Base-by-base conservation (phyloP, 495 filamentous ascomycete genomes). In the Podospora comata region DNA sequence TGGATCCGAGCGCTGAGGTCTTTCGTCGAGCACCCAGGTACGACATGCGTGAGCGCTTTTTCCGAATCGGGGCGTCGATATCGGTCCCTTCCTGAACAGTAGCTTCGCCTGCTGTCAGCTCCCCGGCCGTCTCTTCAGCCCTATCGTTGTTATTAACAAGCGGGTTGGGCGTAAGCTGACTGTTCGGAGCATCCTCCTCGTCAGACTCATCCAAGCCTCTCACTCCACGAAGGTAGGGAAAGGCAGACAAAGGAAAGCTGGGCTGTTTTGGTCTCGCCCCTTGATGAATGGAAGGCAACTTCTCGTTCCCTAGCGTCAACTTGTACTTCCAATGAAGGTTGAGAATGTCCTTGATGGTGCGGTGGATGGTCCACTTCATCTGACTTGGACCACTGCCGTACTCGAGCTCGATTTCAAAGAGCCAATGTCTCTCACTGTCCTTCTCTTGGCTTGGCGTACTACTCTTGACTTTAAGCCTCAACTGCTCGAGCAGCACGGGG, bases 341-440 rank as follows among this genome's bases (percentile, higher is more conserved):
- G 70, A 92, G 85, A 74, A 99, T 97, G 72, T 99, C 95, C 70
- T 87, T 85, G 65, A 97, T 83, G 27, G 91, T 90, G 27, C 95
- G 87, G 71, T 92, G 88, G 66, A 99, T 93, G 61, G 92, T 89
- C 95, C 95, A 99, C 72, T 93, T 94, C 95, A 99, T 98, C 64
- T 96, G 85, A 28, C 93, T 97, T 66, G 94, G 87, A 3, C 96
- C 95, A 73, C 90, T 97, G 5, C 95, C 95, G 79, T 99, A 99
- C 76, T 99, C 95, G 56, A 99, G 79, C 67, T 97, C 92, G 61
- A 99, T 93, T 32, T 90, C 88, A 75, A 99, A 97, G 4, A 93
- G 84, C 70, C 90, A 83, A 78, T 97, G 96, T 20, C 93, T 85
- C 77, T 94, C 92, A 68, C 88, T 89, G 20, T 87, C 80, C 63